These are phyloP conservation scores for Zygosaccharomyces pseudorouxii DNA, from an alignment of 805 yeast genomes.

Conservation along the genomic window DNA sequence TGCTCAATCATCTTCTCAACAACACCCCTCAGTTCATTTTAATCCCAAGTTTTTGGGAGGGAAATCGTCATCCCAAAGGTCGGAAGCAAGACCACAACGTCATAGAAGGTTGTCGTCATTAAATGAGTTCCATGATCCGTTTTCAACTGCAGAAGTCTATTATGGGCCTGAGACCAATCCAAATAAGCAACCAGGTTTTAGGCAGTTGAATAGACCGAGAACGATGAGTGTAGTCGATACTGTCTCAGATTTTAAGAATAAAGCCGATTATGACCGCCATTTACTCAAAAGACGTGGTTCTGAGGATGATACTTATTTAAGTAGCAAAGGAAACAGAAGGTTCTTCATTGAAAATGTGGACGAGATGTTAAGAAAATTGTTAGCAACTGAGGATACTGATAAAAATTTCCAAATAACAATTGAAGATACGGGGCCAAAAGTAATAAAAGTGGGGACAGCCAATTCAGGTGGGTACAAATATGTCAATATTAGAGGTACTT, in stretches of 20 bases:
- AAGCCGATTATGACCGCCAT: slow-evolving; percentile 19
- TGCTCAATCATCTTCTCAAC: neutral
- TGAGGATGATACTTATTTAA: slow-evolving; percentile 44
- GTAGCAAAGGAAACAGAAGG: slow-evolving; percentile 37
- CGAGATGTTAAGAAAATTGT: slow-evolving; percentile 60
- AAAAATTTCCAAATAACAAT: slow-evolving; percentile 77
- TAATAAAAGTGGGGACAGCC: slow-evolving; percentile 73
- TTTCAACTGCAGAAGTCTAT: slow-evolving; percentile 61
- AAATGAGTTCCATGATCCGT: slow-evolving; percentile 56
- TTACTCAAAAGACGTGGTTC: slow-evolving; percentile 48
- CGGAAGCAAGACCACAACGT: slow-evolving; percentile 7
- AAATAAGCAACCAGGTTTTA: slow-evolving; percentile 34
- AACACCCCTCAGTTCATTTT: slow-evolving; percentile 1
- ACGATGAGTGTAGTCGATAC: slow-evolving; percentile 49
- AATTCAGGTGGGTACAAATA: slow-evolving; percentile 77
- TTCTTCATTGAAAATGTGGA: slow-evolving; percentile 76
- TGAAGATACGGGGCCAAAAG: slow-evolving; percentile 81
- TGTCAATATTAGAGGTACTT: slow-evolving; percentile 77
- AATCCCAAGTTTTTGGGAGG: slow-evolving; percentile 6
- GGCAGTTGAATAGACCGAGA: slow-evolving; percentile 47
- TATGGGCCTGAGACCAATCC: slow-evolving; percentile 64
- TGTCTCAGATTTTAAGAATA: slow-evolving; percentile 23
- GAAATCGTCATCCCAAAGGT: neutral
- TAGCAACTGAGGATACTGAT: slow-evolving; percentile 81
- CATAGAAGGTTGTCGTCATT: slow-evolving; percentile 39